These are phyloP conservation scores for Pseudogymnoascus pannorum DNA, from an alignment of 2,329 filamentous ascomycete species.

Conservation along the genomic window DNA sequence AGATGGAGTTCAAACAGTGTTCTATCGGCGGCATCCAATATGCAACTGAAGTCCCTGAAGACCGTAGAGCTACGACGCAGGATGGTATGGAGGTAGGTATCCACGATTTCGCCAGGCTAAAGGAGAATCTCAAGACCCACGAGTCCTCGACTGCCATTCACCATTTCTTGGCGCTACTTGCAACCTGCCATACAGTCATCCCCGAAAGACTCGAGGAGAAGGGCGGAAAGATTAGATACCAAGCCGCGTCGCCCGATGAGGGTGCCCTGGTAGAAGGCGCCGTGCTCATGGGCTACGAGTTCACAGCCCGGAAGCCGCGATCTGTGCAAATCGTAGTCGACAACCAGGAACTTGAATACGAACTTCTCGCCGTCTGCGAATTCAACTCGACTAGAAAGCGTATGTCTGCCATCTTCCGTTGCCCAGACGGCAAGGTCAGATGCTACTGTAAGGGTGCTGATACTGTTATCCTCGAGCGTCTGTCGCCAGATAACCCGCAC, in stretches of 20 bases:
- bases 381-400: slow-evolving; percentile 97
- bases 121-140: slow-evolving; percentile 52
- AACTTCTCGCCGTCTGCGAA: slow-evolving; percentile 92
- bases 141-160: slow-evolving; percentile 55
- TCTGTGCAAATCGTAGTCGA: slow-evolving; percentile 76
- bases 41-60: slow-evolving; percentile 84
- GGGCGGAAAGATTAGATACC: slow-evolving; percentile 82
- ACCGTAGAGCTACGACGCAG: slow-evolving; percentile 70
- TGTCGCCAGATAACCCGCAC: slow-evolving; percentile 74
- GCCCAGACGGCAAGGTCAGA: slow-evolving; percentile 89
- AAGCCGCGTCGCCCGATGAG: slow-evolving; percentile 94
- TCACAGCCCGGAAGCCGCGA: slow-evolving; percentile 81
- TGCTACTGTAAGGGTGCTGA: slow-evolving; percentile 96
- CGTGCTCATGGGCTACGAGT: slow-evolving; percentile 76
- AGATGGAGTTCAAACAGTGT: slow-evolving; percentile 97
- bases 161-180: slow-evolving; percentile 79
- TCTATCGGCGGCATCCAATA: slow-evolving; percentile 93
- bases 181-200: slow-evolving; percentile 95
- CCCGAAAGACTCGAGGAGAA: slow-evolving; percentile 78
- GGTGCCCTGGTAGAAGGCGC: slow-evolving; percentile 94
- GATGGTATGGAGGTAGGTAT: slow-evolving; percentile 68
- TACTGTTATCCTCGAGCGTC: slow-evolving; percentile 90
- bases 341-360: slow-evolving; percentile 71
- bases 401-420: slow-evolving; percentile 96
- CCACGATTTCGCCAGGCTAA: slow-evolving; percentile 59